Evolutionary conservation across 1,284 basidiomycete genomes (phyloP), one percentile per base, ranked within the genome.

Genomic region (Binderoboletus segoi): DNA sequence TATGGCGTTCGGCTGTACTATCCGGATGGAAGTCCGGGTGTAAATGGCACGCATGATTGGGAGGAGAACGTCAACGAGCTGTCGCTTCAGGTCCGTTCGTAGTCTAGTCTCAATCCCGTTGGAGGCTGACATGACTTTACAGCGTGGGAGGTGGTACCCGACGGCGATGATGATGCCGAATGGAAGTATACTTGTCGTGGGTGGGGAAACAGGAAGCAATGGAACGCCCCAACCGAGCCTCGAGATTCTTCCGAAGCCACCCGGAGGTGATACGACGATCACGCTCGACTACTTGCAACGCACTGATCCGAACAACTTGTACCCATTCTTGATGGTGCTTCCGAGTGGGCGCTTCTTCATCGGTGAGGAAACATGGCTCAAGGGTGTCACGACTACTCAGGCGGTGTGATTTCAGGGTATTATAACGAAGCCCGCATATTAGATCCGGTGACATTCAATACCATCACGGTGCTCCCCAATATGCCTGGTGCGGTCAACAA

Each of bases 391-490:
- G 15, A 54, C 54, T 53, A 30, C 18, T 33, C 5, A 44, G 51
- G 26, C 43, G 6, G 21, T 4, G 28, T 32, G 40, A 28, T 8
- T 45, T 40, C 55, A 88, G 86, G 80, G 3, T 90, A 91, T 65
- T 91, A 85, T 73, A 91, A 91, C 61, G 86, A 91, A 68, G 89
- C 89, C 0, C 82, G 89, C n/a, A 82, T 90, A 57, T 75, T 91
- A 16, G 80, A 91, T 59, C 82, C 85, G 1, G 73, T 68, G 5
- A 88, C 81, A 0, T 88, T 91, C 61, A 69, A 77, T 24, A 91
- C 89, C 1, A 69, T 83, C 52, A 74, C 71, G 5, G 71, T 77
- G 13, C 72, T 93, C 2, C 89, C 89, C 8, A 85, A 89, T 60
- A 82, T 90, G 54, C 90, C 92, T 2, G 88, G 82, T 0, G 78